A percentile compares a stretch with the other conserved stretches of the same genome.
These are phyloP conservation scores for Colletotrichum orbiculare DNA, from an alignment of 2,329 filamentous ascomycete genomes.

Conservation along the genomic window DNA sequence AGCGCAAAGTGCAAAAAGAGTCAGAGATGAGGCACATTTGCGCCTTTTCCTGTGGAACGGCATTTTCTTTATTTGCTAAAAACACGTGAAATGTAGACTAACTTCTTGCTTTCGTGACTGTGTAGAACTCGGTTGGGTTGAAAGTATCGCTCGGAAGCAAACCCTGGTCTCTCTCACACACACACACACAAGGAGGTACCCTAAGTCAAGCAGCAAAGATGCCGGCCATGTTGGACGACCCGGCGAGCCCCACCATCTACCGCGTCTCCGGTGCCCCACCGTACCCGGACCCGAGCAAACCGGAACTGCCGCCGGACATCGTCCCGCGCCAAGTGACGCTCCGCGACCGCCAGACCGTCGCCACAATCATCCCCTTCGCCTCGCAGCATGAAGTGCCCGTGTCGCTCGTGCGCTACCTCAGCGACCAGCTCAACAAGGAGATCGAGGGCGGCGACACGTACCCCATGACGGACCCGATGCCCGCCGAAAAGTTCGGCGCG, in stretches of 20 bases:
- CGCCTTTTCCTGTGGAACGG: background rate
- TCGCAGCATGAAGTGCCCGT: constrained; percentile 81
- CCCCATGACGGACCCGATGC: constrained; percentile 83
- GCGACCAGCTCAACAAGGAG: constrained; percentile 87
- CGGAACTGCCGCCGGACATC: constrained; percentile 75
- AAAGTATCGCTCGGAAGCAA: constrained; percentile 1
- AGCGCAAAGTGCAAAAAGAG: background rate
- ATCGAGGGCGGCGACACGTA: constrained; percentile 94
- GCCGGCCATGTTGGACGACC: constrained; percentile 84
- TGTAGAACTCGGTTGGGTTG: constrained; percentile 15
- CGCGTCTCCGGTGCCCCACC: constrained; percentile 74
- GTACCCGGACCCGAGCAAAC: constrained; percentile 70
- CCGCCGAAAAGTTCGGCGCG: constrained; percentile 77
- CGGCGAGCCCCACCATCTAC: constrained; percentile 75
- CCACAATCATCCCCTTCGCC: constrained; percentile 85
- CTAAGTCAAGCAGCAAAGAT: constrained; percentile 56
- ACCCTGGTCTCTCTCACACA: constrained; percentile 3
- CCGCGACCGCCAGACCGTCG: constrained; percentile 84
- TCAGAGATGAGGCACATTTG: background rate
- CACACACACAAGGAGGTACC: background rate
- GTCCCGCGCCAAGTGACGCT: constrained; percentile 82
- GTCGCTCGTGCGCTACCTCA: constrained; percentile 80
- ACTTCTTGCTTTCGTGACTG: constrained; percentile 17
- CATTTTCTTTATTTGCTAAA: constrained; percentile 20
- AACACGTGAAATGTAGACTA: constrained; percentile 33